These are phyloP conservation scores for Phytophthora syringae DNA, from an alignment of 352 stramenopile species.

Conservation along the genomic window DNA sequence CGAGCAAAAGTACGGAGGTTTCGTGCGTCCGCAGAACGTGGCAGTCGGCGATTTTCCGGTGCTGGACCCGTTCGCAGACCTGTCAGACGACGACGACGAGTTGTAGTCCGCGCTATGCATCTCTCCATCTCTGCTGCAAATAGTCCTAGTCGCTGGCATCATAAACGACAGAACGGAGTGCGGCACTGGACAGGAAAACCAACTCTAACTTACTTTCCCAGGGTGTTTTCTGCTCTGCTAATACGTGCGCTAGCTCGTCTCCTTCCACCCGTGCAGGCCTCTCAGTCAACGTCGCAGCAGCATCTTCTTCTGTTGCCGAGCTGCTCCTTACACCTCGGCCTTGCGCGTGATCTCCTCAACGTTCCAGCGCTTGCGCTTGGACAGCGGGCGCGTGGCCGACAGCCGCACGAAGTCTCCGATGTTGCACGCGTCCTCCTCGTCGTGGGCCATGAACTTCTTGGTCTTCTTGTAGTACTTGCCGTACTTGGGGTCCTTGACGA, in stretches of 20 bases:
- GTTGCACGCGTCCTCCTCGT: slow-evolving; percentile 94
- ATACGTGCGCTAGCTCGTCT: slow-evolving; percentile 15
- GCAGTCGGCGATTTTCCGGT: slow-evolving; percentile 92
- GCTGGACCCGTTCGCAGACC: slow-evolving; percentile 80
- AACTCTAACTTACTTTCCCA: slow-evolving; percentile 64
- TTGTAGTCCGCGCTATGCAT: slow-evolving; percentile 38
- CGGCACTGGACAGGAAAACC: slow-evolving; percentile 32
- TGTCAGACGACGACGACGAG: slow-evolving; percentile 81
- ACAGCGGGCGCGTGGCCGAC: slow-evolving; percentile 77
- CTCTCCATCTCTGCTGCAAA: no score
- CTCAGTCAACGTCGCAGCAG: background rate
- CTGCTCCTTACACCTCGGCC: slow-evolving; percentile 71
- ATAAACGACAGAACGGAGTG: slow-evolving; percentile 23
- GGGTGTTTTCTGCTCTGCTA: slow-evolving; percentile 38
- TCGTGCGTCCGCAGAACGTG: slow-evolving; percentile 96
- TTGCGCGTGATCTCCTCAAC: slow-evolving; percentile 91
- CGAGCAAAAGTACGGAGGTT: slow-evolving; percentile 91
- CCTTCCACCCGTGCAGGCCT: no score
- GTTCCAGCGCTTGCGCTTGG: slow-evolving; percentile 91
- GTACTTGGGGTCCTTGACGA: slow-evolving; percentile 95
- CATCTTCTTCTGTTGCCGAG: background rate
- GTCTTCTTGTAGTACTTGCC: slow-evolving; percentile 96
- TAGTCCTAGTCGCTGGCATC: no score
- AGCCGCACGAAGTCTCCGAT: slow-evolving; percentile 89
- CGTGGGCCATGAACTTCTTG: slow-evolving; percentile 98